Percentiles rank a stretch among this genome's conserved stretches.
These are phyloP conservation scores for Hypholoma fasciculare DNA, from an alignment of 768 basidiomycete genomes.

Conservation along the genomic window DNA sequence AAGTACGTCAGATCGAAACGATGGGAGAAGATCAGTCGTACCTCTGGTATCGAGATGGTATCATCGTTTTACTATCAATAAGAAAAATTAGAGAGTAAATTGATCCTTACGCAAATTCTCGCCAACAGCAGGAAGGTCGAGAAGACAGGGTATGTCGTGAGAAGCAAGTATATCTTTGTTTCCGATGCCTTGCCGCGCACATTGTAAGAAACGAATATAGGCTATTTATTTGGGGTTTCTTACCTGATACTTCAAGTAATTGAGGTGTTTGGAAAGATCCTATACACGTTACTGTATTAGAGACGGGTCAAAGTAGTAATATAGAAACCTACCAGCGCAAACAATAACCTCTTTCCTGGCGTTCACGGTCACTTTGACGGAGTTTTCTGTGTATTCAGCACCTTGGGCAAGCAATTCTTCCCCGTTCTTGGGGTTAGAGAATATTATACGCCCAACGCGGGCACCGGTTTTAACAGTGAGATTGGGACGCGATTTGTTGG, in stretches of 20 bases:
- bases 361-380: background rate
- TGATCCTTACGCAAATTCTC: slow-evolving; percentile 3
- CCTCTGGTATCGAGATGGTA: background rate
- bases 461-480: slow-evolving; percentile 5
- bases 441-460: background rate
- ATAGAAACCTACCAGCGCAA: slow-evolving; percentile 4
- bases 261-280: slow-evolving; percentile 11
- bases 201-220: background rate
- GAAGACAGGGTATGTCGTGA: background rate
- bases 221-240: background rate
- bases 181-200: background rate
- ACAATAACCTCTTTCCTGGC: slow-evolving; percentile 3
- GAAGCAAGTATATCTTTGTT: background rate
- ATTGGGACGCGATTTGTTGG: slow-evolving; percentile 3
- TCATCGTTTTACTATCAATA: background rate
- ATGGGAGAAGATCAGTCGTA: background rate
- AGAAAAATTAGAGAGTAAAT: background rate
- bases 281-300: background rate
- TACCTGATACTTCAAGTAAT: slow-evolving; percentile 10
- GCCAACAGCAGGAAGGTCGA: slow-evolving; percentile 3
- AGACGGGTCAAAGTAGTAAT: too few relatives aligned
- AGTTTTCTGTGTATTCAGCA: background rate
- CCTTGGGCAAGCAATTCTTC: background rate
- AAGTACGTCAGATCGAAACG: background rate
- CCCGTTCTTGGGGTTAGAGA: background rate